phyloP scores from a whole-genome alignment of 768 basidiomycete species.

The Pleurotus platypus region DNA sequence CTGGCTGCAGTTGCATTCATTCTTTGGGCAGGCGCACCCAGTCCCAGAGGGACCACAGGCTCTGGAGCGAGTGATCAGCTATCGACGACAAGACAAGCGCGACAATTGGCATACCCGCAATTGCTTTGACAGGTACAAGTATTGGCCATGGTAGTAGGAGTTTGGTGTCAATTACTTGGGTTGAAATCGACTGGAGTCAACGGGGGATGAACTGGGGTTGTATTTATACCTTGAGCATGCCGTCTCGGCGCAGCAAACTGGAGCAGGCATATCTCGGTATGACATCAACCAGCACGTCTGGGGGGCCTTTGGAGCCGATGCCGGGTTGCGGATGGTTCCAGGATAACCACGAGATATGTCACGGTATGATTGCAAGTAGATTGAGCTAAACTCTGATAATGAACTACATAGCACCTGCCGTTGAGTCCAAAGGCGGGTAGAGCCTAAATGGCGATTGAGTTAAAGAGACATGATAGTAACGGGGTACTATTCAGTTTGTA shows the following conservation, averaged over 20 bases:
- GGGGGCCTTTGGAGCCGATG: too few species aligned
- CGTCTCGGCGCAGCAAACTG: too few species aligned
- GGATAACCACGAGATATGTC: neutral
- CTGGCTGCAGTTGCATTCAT: constrained; percentile 30
- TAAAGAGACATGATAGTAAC: too few species aligned
- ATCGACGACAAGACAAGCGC: neutral
- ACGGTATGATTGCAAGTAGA: neutral
- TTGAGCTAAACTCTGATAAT: constrained; percentile 2
- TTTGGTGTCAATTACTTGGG: neutral
- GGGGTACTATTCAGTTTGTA: neutral
- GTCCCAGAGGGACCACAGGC: constrained; percentile 33
- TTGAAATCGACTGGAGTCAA: neutral
- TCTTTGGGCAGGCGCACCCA: constrained; percentile 32
- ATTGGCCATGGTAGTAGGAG: constrained; percentile 15
- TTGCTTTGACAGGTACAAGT: constrained; percentile 28
- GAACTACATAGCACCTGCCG: neutral
- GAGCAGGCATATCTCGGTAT: too few species aligned
- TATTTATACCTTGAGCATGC: neutral
- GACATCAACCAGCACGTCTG: too few species aligned
- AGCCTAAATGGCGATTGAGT: too few species aligned
- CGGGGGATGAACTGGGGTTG: neutral
- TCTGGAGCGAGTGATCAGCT: constrained; percentile 13
- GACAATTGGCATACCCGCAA: constrained; percentile 20
- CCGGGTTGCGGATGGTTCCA: neutral
- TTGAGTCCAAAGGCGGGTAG: neutral